These are phyloP conservation scores for Cryptosporidium parvum DNA, from an alignment of 169 alveolate species.

Conservation along the genomic window DNA sequence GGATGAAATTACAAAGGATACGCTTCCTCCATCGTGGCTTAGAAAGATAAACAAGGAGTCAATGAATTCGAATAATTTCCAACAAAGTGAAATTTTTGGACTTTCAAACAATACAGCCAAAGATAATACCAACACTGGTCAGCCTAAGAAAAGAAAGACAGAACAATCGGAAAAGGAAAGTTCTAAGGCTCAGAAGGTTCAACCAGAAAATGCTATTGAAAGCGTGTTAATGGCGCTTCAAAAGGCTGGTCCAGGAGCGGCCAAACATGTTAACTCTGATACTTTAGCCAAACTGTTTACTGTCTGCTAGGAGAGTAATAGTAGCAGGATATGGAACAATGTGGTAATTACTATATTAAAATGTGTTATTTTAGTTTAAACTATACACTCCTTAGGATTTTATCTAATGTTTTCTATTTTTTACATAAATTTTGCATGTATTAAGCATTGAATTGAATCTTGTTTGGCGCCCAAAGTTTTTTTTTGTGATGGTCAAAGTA, in stretches of 20 bases:
- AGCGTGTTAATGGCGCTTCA: conserved; percentile 70
- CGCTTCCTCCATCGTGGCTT: conserved; percentile 85
- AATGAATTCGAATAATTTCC: not conserved
- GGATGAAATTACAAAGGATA: conserved; percentile 88
- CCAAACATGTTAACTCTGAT: conserved; percentile 69
- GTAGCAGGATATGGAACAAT: not conserved
- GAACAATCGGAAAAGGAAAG: conserved; percentile 6
- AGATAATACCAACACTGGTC: not conserved
- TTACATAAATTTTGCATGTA: not conserved
- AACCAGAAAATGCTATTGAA: conserved; percentile 73
- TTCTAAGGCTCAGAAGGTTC: conserved; percentile 36
- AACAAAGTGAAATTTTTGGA: not conserved
- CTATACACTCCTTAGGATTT: not conserved
- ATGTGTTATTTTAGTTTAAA: not conserved
- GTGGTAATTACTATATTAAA: not conserved
- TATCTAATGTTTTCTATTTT: not conserved
- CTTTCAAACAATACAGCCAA: not conserved
- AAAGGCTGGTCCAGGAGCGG: conserved; percentile 62
- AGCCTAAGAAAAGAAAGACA: conserved; percentile 2
- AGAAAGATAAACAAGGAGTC: conserved; percentile 65
- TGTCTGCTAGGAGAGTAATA: conserved; percentile 15
- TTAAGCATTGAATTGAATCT: not conserved
- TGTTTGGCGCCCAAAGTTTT: conserved; percentile 10
- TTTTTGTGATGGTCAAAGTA: not conserved
- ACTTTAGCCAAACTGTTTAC: conserved; percentile 70